Evolutionary conservation across 129 eudicot genomes (phyloP).

Genomic region (Sambucus nigra): DNA sequence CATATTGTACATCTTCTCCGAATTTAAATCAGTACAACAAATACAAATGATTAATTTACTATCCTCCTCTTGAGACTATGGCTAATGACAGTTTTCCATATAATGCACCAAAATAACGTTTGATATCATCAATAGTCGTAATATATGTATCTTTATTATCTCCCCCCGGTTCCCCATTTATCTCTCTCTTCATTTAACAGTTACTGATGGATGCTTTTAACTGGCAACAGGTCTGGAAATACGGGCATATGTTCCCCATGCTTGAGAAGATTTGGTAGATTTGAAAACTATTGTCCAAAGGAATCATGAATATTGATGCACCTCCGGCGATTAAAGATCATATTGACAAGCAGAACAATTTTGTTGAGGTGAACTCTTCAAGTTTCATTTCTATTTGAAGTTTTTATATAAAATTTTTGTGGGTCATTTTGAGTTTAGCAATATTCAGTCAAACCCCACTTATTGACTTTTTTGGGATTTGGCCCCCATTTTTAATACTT

Average conservation of each 20-base stretch:
- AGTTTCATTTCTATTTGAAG: slow-evolving; percentile 8
- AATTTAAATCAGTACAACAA: no score
- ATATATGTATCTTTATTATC: background rate
- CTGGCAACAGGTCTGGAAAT: background rate
- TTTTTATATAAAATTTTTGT: background rate
- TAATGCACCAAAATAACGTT: no score
- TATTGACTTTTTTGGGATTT: no score
- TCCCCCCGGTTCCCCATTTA: background rate
- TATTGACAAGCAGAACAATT: slow-evolving; percentile 34
- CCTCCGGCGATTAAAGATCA: slow-evolving; percentile 19
- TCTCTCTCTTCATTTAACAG: background rate
- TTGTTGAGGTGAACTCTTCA: slow-evolving; percentile 59
- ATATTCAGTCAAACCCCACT: no score
- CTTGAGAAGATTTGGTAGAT: background rate
- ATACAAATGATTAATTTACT: no score
- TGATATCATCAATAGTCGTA: background rate
- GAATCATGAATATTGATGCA: slow-evolving; percentile 26
- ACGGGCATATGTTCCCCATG: background rate
- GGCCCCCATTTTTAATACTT: no score
- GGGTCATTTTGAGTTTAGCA: no score
- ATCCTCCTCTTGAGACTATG: no score
- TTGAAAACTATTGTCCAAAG: slow-evolving; percentile 3
- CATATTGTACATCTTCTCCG: no score
- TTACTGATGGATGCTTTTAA: background rate
- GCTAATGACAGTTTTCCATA: no score